phyloP scores from a whole-genome alignment of 139 green algal species.

The Picochlorum sp. region DNA sequence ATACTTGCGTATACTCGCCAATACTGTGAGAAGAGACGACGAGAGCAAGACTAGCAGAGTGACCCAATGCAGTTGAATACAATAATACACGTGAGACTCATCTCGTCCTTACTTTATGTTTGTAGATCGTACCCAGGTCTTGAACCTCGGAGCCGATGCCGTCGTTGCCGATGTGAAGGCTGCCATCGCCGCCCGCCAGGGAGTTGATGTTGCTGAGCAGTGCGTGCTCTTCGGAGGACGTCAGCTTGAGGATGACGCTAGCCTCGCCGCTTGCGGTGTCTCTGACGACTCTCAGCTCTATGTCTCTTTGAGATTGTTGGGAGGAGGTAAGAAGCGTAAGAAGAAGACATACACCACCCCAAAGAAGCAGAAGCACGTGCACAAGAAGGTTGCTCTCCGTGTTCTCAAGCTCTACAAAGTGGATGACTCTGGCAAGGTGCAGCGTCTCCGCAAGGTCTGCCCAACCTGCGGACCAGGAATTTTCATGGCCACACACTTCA shows the following conservation, averaged over 20 bases:
- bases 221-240: slow-evolving; percentile 71
- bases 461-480: slow-evolving; percentile 88
- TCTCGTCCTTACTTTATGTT: not conserved
- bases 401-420: slow-evolving; percentile 83
- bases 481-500: slow-evolving; percentile 98
- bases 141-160: slow-evolving; percentile 51
- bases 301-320: slow-evolving; percentile 76
- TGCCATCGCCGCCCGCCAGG: slow-evolving; percentile 58
- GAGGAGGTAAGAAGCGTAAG: slow-evolving; percentile 98
- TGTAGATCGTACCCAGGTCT: slow-evolving; percentile 69
- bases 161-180: slow-evolving; percentile 76
- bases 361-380: slow-evolving; percentile 99
- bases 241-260: slow-evolving; percentile 55
- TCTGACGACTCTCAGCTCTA: slow-evolving; percentile 75
- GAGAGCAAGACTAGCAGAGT: not conserved
- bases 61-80: not conserved
- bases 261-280: slow-evolving; percentile 63
- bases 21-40: too few species aligned
- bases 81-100: too few species aligned
- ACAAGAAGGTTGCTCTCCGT: slow-evolving; percentile 90
- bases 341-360: slow-evolving; percentile 99
- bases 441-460: slow-evolving; percentile 93
- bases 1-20: too few species aligned
- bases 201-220: slow-evolving; percentile 59
- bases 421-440: slow-evolving; percentile 93